Evolutionary conservation across 805 yeast genomes (phyloP), one percentile per base, ranked within the genome.

Genomic region (Wickerhamiella sorbophila): DNA sequence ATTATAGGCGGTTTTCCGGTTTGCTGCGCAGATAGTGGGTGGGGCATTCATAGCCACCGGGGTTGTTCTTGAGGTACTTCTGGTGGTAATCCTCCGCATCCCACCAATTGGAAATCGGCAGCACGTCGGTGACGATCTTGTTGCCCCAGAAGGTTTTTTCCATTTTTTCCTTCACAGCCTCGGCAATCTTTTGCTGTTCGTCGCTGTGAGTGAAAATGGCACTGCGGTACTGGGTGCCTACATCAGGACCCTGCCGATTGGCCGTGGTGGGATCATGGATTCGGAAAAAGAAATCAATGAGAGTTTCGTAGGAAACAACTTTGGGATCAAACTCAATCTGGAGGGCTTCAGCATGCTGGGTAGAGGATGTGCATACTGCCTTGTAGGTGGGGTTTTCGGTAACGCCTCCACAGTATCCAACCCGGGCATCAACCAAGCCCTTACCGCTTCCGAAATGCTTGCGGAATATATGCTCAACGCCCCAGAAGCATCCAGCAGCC

Each of bases 31-130:
- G 58, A 51, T 71, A 86, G 56, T 88, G 97, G 3, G 88, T 76
- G 17, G 95, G 88, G 58, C 97, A 88, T 45, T 81, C 83, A 59
- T 87, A 85, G 4, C 96, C 96, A 4, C 64, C 61, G 2, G 95
- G 94, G 58, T 88, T 85, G 54, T 74, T 77, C 43, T 70, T 69
- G 52, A 88, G 66, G 58, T 91, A 88, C 47, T 70, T 55, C 58
- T 88, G 97, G 59, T 88, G 98, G 59, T 87, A 88, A 31, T 77
- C 87, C 61, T 88, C 98, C n/a, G 96, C 97, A 56, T 87, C 95
- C 66, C 77, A 79, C 69, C 83, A 91, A 45, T 66, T 67, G 39
- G 65, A 57, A 36, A 85, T 69, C 6, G 82, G 79, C 54, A 74
- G 80, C 40, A 87, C 72, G 36, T 62, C 63, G 1, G 97, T 86